Conservation (phyloP, 805 yeast species). For the Wickerhamiella slavikovae region DNA sequence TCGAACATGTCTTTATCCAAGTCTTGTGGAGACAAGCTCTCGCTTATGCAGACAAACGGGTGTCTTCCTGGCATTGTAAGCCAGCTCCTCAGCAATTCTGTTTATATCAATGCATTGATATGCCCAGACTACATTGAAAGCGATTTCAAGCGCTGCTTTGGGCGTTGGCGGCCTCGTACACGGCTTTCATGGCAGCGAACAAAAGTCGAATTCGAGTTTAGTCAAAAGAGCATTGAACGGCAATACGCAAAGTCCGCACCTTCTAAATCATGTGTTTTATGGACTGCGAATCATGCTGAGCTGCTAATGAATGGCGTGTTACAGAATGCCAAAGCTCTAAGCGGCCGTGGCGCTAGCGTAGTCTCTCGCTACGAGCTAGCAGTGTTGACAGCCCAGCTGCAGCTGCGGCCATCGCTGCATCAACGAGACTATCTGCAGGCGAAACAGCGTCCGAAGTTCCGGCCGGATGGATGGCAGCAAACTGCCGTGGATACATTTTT, state of each 20-base stretch:
- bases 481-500: conserved; percentile 8
- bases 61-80: conserved; percentile 15
- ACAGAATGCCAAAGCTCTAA: conserved; percentile 7
- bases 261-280: conserved; percentile 7
- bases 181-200: conserved; percentile 3
- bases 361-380: conserved; percentile 5
- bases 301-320: conserved; percentile 11
- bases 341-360: conserved; percentile 5
- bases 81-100: conserved; percentile 8
- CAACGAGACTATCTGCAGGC: background rate
- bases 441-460: background rate
- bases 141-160: conserved; percentile 16
- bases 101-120: conserved; percentile 13
- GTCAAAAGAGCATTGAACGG: too few relatives aligned
- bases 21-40: conserved; percentile 75
- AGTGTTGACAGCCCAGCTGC: background rate
- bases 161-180: too few relatives aligned
- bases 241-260: too few relatives aligned
- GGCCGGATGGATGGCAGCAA: conserved; percentile 10
- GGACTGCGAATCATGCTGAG: conserved; percentile 8
- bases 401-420: background rate
- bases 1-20: conserved; percentile 53
- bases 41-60: conserved; percentile 32
- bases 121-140: conserved; percentile 10
- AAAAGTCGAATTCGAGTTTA: too few relatives aligned